phyloP scores from a whole-genome alignment of 768 basidiomycete species.

The Leccinellum rugosiceps region DNA sequence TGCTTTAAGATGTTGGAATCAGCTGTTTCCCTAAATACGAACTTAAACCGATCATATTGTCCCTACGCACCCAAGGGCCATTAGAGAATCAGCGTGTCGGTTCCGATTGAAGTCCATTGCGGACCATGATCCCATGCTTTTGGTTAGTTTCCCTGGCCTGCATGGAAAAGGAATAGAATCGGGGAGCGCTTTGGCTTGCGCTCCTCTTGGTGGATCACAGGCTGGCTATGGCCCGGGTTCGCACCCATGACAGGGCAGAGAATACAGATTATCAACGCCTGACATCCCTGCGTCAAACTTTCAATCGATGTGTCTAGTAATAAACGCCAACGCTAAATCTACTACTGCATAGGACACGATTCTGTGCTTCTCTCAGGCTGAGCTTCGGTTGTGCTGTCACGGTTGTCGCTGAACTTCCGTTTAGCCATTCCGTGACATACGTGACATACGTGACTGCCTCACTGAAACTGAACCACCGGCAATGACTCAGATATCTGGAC shows the following conservation, averaged over 20 bases:
- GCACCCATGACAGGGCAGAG: conserved; percentile 22
- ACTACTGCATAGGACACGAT: conserved; percentile 3
- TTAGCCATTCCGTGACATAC: neutral
- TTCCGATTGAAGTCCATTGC: too few species aligned
- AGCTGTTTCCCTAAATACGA: too few species aligned
- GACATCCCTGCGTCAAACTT: conserved; percentile 10
- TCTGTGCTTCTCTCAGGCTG: neutral
- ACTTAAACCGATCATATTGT: too few species aligned
- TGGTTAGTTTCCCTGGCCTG: too few species aligned
- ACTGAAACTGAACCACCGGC: neutral
- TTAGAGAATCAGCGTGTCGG: too few species aligned
- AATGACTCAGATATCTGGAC: neutral
- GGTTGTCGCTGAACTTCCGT: neutral
- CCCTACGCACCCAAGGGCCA: too few species aligned
- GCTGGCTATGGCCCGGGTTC: conserved; percentile 28
- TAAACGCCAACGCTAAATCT: conserved; percentile 5
- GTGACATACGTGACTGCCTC: conserved; percentile 2
- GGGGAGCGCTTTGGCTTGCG: conserved; percentile 23
- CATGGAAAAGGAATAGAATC: too few species aligned
- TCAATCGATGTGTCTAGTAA: conserved; percentile 1
- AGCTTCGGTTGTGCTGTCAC: neutral
- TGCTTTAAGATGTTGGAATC: too few species aligned
- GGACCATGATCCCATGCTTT: too few species aligned
- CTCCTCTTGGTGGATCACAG: conserved; percentile 19
- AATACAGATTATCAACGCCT: conserved; percentile 6